Evolutionary conservation across 305 asterid species (phyloP), one percentile per base, ranked within the genome.

Genomic region (Solanum hybrid): DNA sequence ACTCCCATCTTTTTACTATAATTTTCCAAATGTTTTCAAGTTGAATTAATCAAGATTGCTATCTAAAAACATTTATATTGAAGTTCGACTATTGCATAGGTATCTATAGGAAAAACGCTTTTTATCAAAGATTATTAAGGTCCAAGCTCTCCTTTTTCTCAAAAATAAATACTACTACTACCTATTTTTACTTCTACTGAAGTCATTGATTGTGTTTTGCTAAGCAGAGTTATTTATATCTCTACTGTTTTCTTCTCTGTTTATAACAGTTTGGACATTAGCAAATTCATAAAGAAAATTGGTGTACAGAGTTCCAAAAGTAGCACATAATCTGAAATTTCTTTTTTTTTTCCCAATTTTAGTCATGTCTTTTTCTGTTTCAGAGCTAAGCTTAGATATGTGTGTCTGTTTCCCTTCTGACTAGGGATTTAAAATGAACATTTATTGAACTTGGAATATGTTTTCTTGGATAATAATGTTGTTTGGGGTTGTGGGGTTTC

Each of bases 321-420:
- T 93, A 92, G 93, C 92, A 90, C 94, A 91, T 93, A 93, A 90
- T 94, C 96, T 94, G 92, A 94, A 94, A 93, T 93, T 93, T 95
- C 92, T 90, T 89, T 90, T 91, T 15, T 15, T 51, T 79, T 3
- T 3, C 4, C 61, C 85, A 36, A 27, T 79, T 79, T 37, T 80
- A 76, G 86, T 24, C 0, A 37, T 20, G 86, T 89, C 75, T 86
- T 89, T 87, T 39, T 89, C 90, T 92, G 89, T 91, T 91, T 84
- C 92, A 86, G 90, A 85, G 36, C 89, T 89, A 15, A 39, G 36
- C 79, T 38, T 82, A 26, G 36, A 51, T 77, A 17, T 80, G 82
- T 38, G 51, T 27, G 86, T 37, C 61, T 79, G 27, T 78, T 34
- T 34, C 3, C 75, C n/a, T 87, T 22, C 91, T 90, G 91, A 89